Evolutionary conservation across 495 filamentous ascomycete species (phyloP).

Genomic region (Aspergillus conjunctus): DNA sequence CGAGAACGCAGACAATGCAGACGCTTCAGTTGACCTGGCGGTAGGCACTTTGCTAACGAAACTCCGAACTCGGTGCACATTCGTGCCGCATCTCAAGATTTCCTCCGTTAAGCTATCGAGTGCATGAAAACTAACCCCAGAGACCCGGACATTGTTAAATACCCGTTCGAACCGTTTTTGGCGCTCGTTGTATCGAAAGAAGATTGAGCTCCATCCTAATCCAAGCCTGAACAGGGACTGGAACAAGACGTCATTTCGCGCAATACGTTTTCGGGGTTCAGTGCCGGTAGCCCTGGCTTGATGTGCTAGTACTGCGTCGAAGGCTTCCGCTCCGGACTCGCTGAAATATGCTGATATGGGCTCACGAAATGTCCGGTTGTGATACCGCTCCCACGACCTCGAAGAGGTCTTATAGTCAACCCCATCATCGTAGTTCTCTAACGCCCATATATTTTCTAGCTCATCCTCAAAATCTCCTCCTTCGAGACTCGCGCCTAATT

Average conservation of each 20-base stretch:
- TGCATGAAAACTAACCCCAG: conserved; percentile 64
- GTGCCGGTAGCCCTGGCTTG: conserved; percentile 17
- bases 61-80: conserved; percentile 61
- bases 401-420: conserved; percentile 38
- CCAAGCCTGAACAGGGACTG: conserved; percentile 69
- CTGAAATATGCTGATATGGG: conserved; percentile 66
- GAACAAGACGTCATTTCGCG: conserved; percentile 53
- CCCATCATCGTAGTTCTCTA: conserved; percentile 24
- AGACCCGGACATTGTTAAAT: conserved; percentile 59
- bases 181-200: conserved; percentile 69
- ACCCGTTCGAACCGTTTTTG: conserved; percentile 60
- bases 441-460: conserved; percentile 60
- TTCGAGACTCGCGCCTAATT: conserved; percentile 19
- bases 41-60: conserved; percentile 53
- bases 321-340: conserved; percentile 71
- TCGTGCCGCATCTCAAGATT: conserved; percentile 67
- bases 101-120: conserved; percentile 58
- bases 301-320: conserved; percentile 65
- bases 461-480: conserved; percentile 23
- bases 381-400: conserved; percentile 75
- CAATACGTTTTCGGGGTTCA: conserved; percentile 25
- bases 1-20: conserved; percentile 41
- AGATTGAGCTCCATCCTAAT: conserved; percentile 76
- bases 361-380: conserved; percentile 44
- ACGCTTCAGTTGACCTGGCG: conserved; percentile 31